Evolutionary conservation across 2,329 filamentous ascomycete species (phyloP), one percentile per base, ranked within the genome.

Genomic region (Cladophialophora exuberans): DNA sequence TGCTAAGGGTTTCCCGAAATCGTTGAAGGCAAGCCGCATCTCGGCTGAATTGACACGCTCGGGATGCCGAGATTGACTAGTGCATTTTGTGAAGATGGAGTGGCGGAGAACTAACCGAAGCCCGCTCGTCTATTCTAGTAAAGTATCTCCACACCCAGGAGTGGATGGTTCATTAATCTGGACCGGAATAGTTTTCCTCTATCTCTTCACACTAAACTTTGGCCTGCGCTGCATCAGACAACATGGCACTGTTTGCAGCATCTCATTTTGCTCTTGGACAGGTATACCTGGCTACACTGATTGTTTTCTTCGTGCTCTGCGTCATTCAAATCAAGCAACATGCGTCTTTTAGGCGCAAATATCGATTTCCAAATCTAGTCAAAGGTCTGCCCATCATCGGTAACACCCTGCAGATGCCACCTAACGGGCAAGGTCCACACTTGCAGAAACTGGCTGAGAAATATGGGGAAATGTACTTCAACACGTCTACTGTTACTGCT

Each of bases 391-490:
- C 44, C 11, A 17, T 47, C 26, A 47, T 47, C 35, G 26, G 44
- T 18, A 47, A 47, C 44, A 35, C 26, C 1, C 28, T 47, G 4
- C 25, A 47, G 26, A 23, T 47, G 10, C 44, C 44, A 2, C 2
- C 20, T 11, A 7, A 6, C 35, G 26, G 10, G 3, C 44, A 23
- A 25, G 47, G 44, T 3, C 17, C 25, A 18, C 17, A 35, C 18
- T 6, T 47, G 44, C 25, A 33, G 9, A 35, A 33, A 18, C 38
- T 28, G 33, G 46, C 31, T 6, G 9, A 39, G 30, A 38, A 49
- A 39, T 49, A 49, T 33, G 46, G 46, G 13, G 46, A 49, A 9
- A 49, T 49, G 31, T 22, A 49, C 31, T n/a, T 38, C 22, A 13
- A 39, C 13, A 20, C 46, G 18, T 6, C 22, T 15, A 15, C 6